Evolutionary conservation across 306 rosid species (phyloP).

Genomic region (Ziziphus jujuba): DNA sequence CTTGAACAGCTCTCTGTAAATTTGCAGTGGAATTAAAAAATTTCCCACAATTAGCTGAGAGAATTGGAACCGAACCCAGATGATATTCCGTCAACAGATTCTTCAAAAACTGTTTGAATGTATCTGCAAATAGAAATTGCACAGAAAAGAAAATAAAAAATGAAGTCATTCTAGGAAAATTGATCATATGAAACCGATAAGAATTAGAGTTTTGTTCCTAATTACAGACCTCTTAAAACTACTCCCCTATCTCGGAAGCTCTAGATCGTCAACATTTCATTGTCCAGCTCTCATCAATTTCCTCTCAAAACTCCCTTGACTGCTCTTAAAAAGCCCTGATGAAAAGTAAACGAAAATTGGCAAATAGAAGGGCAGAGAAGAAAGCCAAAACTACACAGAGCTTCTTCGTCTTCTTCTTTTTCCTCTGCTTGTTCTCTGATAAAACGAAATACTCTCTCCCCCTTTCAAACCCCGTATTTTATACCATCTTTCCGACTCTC

Average conservation of each 20-base stretch:
- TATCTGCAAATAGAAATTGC: conserved; percentile 33
- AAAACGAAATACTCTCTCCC: conserved; percentile 56
- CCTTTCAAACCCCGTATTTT: conserved; percentile 44
- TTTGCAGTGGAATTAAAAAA: conserved; percentile 31
- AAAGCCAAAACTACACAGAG: conserved; percentile 34
- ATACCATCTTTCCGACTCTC: conserved; percentile 47
- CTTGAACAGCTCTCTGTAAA: conserved; percentile 12
- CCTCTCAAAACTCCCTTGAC: conserved; percentile 17
- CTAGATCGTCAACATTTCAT: conserved; percentile 55
- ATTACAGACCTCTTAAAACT: conserved; percentile 33
- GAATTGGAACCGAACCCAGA: conserved; percentile 19
- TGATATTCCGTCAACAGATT: conserved; percentile 3
- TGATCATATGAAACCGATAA: neutral
- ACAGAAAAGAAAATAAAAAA: neutral
- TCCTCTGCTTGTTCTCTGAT: conserved; percentile 26
- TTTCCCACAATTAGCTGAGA: conserved; percentile 17
- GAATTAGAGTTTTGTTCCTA: conserved; percentile 24
- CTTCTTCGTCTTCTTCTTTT: conserved; percentile 19
- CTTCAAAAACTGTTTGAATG: conserved; percentile 19
- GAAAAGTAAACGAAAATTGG: conserved; percentile 11
- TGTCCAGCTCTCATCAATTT: conserved; percentile 27
- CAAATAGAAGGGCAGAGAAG: conserved; percentile 17
- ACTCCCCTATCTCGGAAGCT: conserved; percentile 21
- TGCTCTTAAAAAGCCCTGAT: conserved; percentile 18
- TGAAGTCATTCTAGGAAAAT: conserved; percentile 8